Conservation (phyloP, 257 asterid species). For the Vinca minor region DNA sequence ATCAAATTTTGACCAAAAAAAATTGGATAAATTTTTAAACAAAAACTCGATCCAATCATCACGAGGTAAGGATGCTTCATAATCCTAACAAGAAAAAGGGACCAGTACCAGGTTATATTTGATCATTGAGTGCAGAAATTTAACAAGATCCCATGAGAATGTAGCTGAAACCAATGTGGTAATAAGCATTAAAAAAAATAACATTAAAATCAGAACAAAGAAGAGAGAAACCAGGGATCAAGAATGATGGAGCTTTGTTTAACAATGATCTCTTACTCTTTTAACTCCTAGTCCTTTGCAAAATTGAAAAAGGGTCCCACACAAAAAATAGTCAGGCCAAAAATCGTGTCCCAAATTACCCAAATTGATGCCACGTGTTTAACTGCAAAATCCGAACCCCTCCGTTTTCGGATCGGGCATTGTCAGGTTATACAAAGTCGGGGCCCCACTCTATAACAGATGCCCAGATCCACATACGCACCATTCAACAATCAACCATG, state of each 20-base stretch:
- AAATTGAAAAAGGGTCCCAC: conserved; percentile 16
- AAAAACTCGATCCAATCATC: no score
- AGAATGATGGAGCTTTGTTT: neutral
- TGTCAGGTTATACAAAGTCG: conserved; percentile 37
- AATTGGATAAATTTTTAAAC: no score
- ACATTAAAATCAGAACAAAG: neutral
- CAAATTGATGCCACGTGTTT: conserved; percentile 10
- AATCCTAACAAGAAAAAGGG: no score
- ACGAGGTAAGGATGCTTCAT: no score
- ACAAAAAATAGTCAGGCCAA: conserved; percentile 11
- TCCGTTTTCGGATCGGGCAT: conserved; percentile 43
- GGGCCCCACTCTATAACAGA: conserved; percentile 46
- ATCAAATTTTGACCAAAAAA: no score
- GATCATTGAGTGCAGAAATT: no score
- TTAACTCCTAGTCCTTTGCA: no score
- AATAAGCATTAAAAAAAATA: neutral
- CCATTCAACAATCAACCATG: no score
- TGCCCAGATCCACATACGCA: conserved; percentile 61
- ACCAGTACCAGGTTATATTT: neutral
- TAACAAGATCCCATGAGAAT: conserved; percentile 7
- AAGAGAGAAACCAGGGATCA: neutral
- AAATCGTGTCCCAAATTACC: conserved; percentile 21
- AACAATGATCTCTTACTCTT: neutral
- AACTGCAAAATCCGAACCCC: conserved; percentile 28
- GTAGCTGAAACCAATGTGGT: conserved; percentile 8